A percentile compares a stretch with the other conserved stretches of the same genome.
These are phyloP conservation scores for Stenocarpella maydis DNA, from an alignment of 2,329 filamentous ascomycete genomes.

Conservation along the genomic window DNA sequence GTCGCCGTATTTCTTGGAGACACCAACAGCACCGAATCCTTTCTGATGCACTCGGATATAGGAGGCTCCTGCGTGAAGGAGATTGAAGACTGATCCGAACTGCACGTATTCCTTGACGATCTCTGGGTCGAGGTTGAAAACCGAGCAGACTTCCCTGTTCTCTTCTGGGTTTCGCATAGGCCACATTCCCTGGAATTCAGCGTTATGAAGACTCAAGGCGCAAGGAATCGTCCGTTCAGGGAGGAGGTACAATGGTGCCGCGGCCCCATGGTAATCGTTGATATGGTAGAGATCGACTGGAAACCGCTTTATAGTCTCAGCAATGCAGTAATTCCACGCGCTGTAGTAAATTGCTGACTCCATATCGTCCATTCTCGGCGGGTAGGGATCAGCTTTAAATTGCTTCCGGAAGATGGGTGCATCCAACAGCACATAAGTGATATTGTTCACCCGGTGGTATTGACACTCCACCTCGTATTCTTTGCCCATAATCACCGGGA, in stretches of 20 bases:
- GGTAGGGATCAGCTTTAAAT: conserved; percentile 69
- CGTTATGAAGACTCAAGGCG: conserved; percentile 72
- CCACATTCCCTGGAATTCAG: conserved; percentile 75
- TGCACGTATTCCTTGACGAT: conserved; percentile 69
- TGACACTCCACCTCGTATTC: conserved; percentile 69
- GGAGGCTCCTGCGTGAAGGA: conserved; percentile 70
- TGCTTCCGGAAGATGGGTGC: conserved; percentile 73
- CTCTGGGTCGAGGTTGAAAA: conserved; percentile 68
- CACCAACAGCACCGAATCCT: conserved; percentile 72
- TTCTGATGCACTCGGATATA: conserved; percentile 72
- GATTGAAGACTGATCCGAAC: conserved; percentile 74
- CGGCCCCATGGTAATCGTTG: conserved; percentile 48
- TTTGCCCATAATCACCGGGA: conserved; percentile 67
- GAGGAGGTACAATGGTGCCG: conserved; percentile 69
- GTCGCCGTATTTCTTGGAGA: conserved; percentile 73
- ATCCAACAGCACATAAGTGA: conserved; percentile 73
- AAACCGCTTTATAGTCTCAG: conserved; percentile 68
- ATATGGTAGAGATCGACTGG: conserved; percentile 50
- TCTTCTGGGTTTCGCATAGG: conserved; percentile 70
- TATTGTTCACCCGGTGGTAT: conserved; percentile 69
- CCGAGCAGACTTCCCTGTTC: conserved; percentile 68
- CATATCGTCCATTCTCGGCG: conserved; percentile 73
- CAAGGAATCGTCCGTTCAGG: conserved; percentile 65
- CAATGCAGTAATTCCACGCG: conserved; percentile 76
- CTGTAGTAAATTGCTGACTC: conserved; percentile 74